These are phyloP conservation scores for Crithidia brevicula DNA, from an alignment of 208 protist genomes.

Conservation along the genomic window DNA sequence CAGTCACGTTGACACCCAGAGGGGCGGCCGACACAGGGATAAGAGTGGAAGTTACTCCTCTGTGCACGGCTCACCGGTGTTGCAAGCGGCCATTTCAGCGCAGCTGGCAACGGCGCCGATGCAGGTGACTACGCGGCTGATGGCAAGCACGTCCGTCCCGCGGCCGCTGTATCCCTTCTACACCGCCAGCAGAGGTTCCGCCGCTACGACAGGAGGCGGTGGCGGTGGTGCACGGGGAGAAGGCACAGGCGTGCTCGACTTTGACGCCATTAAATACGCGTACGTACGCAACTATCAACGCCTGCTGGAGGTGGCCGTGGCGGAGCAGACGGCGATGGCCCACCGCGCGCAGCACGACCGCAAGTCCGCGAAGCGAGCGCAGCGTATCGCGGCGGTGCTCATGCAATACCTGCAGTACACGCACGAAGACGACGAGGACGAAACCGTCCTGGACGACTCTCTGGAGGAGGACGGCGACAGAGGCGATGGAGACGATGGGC, in stretches of 20 bases:
- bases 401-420: slow-evolving; percentile 33
- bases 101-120: slow-evolving; percentile 13
- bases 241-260: slow-evolving; percentile 1
- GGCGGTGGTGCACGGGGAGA: not conserved
- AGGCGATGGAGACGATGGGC: not conserved
- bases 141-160: not conserved
- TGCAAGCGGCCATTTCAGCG: slow-evolving; percentile 7
- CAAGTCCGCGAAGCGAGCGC: slow-evolving; percentile 26
- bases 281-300: slow-evolving; percentile 22
- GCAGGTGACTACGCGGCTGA: not conserved
- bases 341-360: slow-evolving; percentile 13
- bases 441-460: slow-evolving; percentile 1
- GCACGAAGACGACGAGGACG: slow-evolving; percentile 14
- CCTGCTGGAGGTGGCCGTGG: slow-evolving; percentile 31
- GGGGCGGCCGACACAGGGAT: not conserved
- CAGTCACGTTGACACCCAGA: not conserved
- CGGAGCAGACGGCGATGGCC: slow-evolving; percentile 31
- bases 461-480: not conserved
- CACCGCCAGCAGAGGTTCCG: not conserved
- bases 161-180: not conserved
- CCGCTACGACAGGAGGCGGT: too few species aligned
- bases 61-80: not conserved
- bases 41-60: too few species aligned
- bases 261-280: slow-evolving; percentile 20
- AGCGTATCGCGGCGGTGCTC: slow-evolving; percentile 21